These are phyloP conservation scores for Geosmithia putterillii DNA, from an alignment of 2,329 filamentous ascomycete species.

Conservation along the genomic window DNA sequence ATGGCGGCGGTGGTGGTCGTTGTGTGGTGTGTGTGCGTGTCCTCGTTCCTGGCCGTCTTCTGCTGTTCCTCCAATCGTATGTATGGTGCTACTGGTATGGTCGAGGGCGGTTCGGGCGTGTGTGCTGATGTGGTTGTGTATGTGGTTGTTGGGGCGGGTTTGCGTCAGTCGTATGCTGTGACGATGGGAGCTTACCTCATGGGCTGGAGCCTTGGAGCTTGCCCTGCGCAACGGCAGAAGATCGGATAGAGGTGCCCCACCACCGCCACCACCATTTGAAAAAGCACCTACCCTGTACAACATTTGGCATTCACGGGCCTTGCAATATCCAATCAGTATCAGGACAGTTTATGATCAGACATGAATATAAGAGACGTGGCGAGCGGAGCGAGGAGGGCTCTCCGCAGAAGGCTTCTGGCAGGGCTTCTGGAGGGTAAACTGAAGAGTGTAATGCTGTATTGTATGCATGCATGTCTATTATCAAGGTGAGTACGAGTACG, in stretches of 20 bases:
- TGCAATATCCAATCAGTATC: too few species aligned
- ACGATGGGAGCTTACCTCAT: conserved; percentile 25
- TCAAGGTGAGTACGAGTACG: too few species aligned
- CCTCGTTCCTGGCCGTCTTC: neutral
- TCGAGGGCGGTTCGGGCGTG: neutral
- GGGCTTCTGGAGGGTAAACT: too few species aligned
- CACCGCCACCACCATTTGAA: neutral
- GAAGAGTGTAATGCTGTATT: too few species aligned
- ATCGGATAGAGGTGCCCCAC: conserved; percentile 10
- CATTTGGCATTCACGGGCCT: too few species aligned
- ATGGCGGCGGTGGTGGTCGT: conserved; percentile 18
- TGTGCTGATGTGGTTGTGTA: neutral
- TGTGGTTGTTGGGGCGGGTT: neutral
- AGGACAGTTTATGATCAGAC: too few species aligned
- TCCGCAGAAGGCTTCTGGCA: too few species aligned
- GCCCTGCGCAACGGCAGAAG: conserved; percentile 14
- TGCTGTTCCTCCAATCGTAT: neutral
- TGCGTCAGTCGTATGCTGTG: neutral
- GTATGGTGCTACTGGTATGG: neutral
- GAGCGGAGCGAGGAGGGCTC: too few species aligned
- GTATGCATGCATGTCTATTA: too few species aligned
- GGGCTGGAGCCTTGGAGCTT: conserved; percentile 15
- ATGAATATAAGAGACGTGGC: too few species aligned
- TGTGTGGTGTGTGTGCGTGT: neutral
- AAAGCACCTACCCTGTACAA: neutral